These are phyloP conservation scores for Pholiota adiposa DNA, from an alignment of 1,284 basidiomycete genomes.

Conservation along the genomic window DNA sequence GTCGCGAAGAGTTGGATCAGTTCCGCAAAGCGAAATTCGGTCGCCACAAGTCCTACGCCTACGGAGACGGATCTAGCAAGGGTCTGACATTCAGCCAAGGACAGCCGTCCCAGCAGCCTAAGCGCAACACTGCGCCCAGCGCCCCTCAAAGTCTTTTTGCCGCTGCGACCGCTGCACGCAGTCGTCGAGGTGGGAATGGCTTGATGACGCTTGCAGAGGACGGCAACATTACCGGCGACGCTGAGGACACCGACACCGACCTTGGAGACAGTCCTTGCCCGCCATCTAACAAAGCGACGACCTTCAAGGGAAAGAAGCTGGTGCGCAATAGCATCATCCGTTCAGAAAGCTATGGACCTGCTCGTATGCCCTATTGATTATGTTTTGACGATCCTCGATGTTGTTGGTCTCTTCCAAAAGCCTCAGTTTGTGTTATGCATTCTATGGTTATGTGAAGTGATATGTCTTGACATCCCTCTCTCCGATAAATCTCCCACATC, in stretches of 20 bases:
- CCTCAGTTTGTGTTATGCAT: constrained; percentile 20
- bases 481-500: not conserved
- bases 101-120: constrained; percentile 45
- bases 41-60: constrained; percentile 88
- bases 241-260: constrained; percentile 76
- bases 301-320: constrained; percentile 41
- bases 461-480: not conserved
- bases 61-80: constrained; percentile 66
- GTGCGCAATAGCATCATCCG: constrained; percentile 49
- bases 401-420: too few species aligned
- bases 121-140: constrained; percentile 65
- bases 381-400: too few species aligned
- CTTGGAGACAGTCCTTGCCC: constrained; percentile 83
- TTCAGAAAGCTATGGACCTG: constrained; percentile 68
- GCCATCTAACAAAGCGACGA: constrained; percentile 60
- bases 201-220: constrained; percentile 71
- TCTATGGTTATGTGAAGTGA: not conserved
- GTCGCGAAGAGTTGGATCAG: constrained; percentile 86
- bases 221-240: constrained; percentile 54
- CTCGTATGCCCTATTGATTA: constrained; percentile 48
- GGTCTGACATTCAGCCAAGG: constrained; percentile 31
- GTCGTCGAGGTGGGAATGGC: constrained; percentile 50
- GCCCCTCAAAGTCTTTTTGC: constrained; percentile 60
- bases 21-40: constrained; percentile 89
- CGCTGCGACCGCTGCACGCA: constrained; percentile 67